Evolutionary conservation across 257 asterid species (phyloP).

Genomic region (Solanum pinnatisectum): DNA sequence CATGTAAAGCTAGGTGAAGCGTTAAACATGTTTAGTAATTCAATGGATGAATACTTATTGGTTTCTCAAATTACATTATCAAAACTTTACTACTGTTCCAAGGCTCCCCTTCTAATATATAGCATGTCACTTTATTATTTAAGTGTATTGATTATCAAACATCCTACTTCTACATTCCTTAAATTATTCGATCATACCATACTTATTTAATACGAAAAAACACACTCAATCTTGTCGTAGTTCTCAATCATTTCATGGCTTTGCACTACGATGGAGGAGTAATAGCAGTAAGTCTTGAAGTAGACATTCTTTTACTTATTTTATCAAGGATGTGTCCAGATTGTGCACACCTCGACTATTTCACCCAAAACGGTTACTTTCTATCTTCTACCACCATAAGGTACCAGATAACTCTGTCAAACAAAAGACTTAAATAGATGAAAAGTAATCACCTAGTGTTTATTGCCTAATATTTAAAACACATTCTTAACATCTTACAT

Average conservation of each 20-base stretch:
- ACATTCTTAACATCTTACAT: neutral
- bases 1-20: neutral
- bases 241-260: neutral
- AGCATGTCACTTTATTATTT: neutral
- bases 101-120: neutral
- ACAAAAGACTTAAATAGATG: neutral
- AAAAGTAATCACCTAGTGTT: neutral
- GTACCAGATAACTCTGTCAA: neutral
- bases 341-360: neutral
- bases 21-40: neutral
- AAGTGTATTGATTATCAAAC: neutral
- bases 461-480: neutral
- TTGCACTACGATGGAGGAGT: neutral
- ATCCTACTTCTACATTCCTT: neutral
- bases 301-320: neutral
- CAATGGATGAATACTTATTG: neutral
- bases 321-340: neutral
- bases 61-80: neutral
- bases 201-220: neutral
- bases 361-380: neutral
- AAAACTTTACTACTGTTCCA: too few relatives aligned
- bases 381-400: neutral
- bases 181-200: neutral
- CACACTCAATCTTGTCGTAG: neutral
- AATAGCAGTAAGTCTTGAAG: neutral